Percentiles rank a stretch among this genome's conserved stretches.
Conservation (phyloP, 768 basidiomycete species). For the Sporobolomyces roseus region DNA sequence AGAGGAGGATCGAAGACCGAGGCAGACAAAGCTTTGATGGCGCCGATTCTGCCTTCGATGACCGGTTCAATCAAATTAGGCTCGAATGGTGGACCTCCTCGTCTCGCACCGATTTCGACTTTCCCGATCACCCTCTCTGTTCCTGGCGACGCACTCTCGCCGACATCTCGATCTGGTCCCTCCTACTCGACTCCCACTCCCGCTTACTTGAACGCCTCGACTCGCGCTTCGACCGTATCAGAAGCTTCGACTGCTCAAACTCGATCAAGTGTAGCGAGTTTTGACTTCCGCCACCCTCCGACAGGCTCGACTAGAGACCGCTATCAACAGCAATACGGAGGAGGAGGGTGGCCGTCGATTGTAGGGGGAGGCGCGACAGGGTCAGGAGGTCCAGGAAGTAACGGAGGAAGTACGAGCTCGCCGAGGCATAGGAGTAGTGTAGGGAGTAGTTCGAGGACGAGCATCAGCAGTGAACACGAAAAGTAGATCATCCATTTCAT, state of each 20-base stretch:
- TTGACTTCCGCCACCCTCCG: slow-evolving; percentile 14
- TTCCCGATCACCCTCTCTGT: slow-evolving; percentile 13
- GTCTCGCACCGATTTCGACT: slow-evolving; percentile 22
- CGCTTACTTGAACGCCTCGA: not conserved
- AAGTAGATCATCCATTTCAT: not conserved
- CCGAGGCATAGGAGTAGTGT: slow-evolving; percentile 8
- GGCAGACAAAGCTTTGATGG: slow-evolving; percentile 35
- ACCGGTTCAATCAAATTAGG: not conserved
- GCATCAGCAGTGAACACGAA: slow-evolving; percentile 8
- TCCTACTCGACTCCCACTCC: not conserved
- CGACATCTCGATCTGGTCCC: not conserved
- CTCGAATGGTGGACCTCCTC: not conserved
- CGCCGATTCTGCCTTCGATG: slow-evolving; percentile 17
- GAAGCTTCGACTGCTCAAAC: slow-evolving; percentile 3
- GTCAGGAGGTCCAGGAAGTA: not conserved
- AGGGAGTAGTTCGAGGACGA: slow-evolving; percentile 21
- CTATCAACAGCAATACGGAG: too few species aligned
- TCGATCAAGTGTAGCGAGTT: slow-evolving; percentile 11
- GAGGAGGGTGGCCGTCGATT: not conserved
- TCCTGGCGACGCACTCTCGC: not conserved
- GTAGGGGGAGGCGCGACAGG: not conserved
- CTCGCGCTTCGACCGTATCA: slow-evolving; percentile 18
- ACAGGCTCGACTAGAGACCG: not conserved
- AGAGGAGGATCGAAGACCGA: slow-evolving; percentile 11
- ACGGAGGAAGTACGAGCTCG: not conserved